phyloP scores from a whole-genome alignment of 805 yeast genomes.

The Kodamaea lidongshanica region DNA sequence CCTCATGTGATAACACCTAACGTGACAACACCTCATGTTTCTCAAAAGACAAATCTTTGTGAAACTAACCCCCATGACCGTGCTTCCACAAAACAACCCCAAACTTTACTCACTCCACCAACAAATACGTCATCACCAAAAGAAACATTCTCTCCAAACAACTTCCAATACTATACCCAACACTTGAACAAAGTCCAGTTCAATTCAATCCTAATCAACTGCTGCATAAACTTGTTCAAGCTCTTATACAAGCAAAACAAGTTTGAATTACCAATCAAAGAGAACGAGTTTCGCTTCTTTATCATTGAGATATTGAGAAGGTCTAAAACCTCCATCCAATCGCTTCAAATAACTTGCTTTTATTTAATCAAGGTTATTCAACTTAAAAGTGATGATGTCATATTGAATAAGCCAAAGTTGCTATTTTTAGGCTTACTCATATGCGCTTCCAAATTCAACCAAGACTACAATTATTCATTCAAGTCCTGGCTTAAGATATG shows the following conservation, averaged over 20 bases:
- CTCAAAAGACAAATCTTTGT: too few species aligned
- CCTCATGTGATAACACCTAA: too few species aligned
- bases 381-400: conserved; percentile 12
- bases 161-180: conserved; percentile 34
- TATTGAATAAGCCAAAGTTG: conserved; percentile 51
- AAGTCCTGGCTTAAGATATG: conserved; percentile 71
- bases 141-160: conserved; percentile 25
- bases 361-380: conserved; percentile 50
- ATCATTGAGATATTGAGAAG: conserved; percentile 40
- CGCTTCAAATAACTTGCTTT: conserved; percentile 61
- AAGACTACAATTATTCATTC: conserved; percentile 65
- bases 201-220: conserved; percentile 33
- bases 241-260: conserved; percentile 20
- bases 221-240: conserved; percentile 30
- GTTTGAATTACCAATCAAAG: conserved; percentile 6
- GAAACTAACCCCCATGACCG: too few species aligned
- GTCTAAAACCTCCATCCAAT: conserved; percentile 54
- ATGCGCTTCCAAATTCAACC: conserved; percentile 65
- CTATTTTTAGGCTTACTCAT: conserved; percentile 63
- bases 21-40: too few species aligned
- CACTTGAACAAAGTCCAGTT: conserved; percentile 36
- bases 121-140: conserved; percentile 12
- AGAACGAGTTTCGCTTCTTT: conserved; percentile 21
- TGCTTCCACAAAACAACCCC: too few species aligned
- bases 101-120: conserved; percentile 13